Evolutionary conservation across 805 yeast genomes (phyloP), one percentile per base, ranked within the genome.

Genomic region (Starmerella geochares): DNA sequence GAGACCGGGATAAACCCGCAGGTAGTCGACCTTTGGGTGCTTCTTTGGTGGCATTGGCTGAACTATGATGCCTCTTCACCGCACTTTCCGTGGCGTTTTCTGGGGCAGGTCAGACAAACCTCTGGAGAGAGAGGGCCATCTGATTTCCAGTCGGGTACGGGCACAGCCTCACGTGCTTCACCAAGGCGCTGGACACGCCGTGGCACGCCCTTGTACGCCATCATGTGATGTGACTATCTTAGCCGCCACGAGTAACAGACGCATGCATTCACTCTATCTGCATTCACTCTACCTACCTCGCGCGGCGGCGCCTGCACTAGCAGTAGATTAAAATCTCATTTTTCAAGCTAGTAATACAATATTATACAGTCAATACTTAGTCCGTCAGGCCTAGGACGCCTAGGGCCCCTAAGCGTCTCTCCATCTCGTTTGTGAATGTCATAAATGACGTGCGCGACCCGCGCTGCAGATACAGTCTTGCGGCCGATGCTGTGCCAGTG

Each of bases 1-100:
- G 48, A 92, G 71, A 1, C 96, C 97, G 0, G 96, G 94, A 56
- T 75, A 80, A 1, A 58, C 46, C 37, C 60, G 54, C 33, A 58
- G 53, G 38, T 55, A 58, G 50, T 58, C 59, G 21, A 57, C 54
- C 27, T 37, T 46, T 29, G 52, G 50, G 32, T 48, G 37, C 40
- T 50, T 47, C 31, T 41, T 47, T 11, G 54, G 52, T 8, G 55
- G 49, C 57, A 54, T 54, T 28, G 46, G 33, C n/a, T 11, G 3
- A 14, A 13, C n/a, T 20, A 9, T 19, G n/a, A 25, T 10, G 16
- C 25, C n/a, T 2, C 39, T 11, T n/a, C n/a, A n/a, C n/a, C n/a
- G n/a, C n/a, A n/a, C n/a, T n/a, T n/a, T n/a, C n/a, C n/a, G n/a
- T n/a, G n/a, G n/a, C n/a, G n/a, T n/a, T n/a, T n/a, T n/a, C n/a